These are phyloP conservation scores for Erythrophleum fordii DNA, from an alignment of 306 rosid genomes.

Conservation along the genomic window DNA sequence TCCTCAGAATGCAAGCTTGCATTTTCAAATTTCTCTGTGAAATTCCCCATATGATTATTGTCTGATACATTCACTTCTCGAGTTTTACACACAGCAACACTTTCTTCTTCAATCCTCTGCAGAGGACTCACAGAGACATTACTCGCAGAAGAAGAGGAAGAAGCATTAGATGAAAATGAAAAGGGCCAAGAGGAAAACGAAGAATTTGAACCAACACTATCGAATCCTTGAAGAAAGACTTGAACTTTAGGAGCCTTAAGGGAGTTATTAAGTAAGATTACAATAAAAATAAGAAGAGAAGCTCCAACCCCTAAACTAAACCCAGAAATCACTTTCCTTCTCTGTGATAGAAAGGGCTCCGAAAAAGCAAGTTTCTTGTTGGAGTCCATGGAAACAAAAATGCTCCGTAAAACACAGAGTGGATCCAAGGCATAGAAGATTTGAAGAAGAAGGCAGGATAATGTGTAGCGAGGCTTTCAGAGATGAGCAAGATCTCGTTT, in stretches of 20 bases:
- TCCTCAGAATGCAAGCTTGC: constrained; percentile 44
- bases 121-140: constrained; percentile 1
- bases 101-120: constrained; percentile 16
- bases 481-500: background rate
- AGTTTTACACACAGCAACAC: constrained; percentile 5
- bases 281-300: constrained; percentile 55
- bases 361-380: constrained; percentile 49
- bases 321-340: constrained; percentile 69
- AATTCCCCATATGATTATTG: constrained; percentile 41
- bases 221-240: constrained; percentile 50
- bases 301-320: constrained; percentile 67
- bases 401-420: constrained; percentile 12
- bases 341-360: constrained; percentile 55
- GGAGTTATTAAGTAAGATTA: constrained; percentile 51
- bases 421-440: constrained; percentile 4
- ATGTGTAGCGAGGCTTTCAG: background rate
- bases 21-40: constrained; percentile 28
- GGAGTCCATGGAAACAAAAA: constrained; percentile 53
- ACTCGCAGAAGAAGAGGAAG: constrained; percentile 18
- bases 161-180: constrained; percentile 41
- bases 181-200: constrained; percentile 49
- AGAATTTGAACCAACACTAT: constrained; percentile 34
- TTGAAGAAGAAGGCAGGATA: background rate
- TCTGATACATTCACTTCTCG: constrained; percentile 36
- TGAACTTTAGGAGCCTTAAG: constrained; percentile 40